These are phyloP conservation scores for Trifolium pratense DNA, from an alignment of 306 rosid genomes.

Conservation along the genomic window DNA sequence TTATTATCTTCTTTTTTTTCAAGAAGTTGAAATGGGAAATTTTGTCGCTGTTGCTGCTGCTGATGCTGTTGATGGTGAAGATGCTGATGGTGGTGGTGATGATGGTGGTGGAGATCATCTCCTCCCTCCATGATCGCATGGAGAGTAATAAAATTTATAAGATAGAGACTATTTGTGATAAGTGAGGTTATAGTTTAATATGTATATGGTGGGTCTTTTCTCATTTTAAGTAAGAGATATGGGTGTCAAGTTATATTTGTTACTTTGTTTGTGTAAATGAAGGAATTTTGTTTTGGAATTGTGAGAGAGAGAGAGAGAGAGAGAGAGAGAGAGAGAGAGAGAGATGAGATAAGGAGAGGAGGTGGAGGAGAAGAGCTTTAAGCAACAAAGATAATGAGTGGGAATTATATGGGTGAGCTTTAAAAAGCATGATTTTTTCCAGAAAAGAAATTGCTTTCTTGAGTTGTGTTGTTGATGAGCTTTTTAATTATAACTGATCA, in stretches of 20 bases:
- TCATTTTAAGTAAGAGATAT: constrained; percentile 40
- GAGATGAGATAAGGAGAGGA: constrained; percentile 36
- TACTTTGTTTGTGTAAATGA: constrained; percentile 35
- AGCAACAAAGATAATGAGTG: constrained; percentile 95
- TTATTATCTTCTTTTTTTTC: constrained; percentile 74
- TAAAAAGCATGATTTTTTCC: constrained; percentile 58
- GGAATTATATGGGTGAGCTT: constrained; percentile 83
- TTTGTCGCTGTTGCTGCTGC: constrained; percentile 58
- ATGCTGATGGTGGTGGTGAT: constrained; percentile 42
- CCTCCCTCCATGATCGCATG: constrained; percentile 88
- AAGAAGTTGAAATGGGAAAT: constrained; percentile 83
- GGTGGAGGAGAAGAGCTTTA: constrained; percentile 58
- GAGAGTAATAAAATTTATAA: neutral
- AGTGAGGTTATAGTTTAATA: constrained; percentile 46
- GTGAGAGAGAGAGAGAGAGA: constrained; percentile 14
- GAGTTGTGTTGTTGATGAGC: constrained; percentile 31
- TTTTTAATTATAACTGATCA: constrained; percentile 34
- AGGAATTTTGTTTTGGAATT: constrained; percentile 46
- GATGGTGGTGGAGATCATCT: constrained; percentile 67
- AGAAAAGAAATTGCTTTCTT: constrained; percentile 61
- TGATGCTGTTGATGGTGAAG: constrained; percentile 37
- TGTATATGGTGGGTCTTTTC: constrained; percentile 47
- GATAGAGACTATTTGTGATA: constrained; percentile 16
- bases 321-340: constrained; percentile 4
- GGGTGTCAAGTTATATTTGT: constrained; percentile 34